These are phyloP conservation scores for Clonostachys rhizophaga DNA, from an alignment of 2,329 filamentous ascomycete genomes.

Conservation along the genomic window DNA sequence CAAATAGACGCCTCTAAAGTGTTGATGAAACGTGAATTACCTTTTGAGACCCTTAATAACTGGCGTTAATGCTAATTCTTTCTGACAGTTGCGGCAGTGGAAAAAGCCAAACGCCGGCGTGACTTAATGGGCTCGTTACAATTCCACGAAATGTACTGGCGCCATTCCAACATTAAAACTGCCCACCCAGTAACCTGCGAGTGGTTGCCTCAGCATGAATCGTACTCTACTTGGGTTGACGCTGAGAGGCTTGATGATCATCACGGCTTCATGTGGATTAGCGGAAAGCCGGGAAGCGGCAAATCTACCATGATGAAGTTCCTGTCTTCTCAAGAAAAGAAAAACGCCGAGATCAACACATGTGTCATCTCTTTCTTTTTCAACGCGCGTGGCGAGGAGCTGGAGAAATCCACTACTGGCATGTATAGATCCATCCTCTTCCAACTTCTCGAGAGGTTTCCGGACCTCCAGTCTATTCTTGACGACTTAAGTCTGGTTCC, in stretches of 20 bases:
- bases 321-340: background rate
- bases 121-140: slow-evolving; percentile 4
- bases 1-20: background rate
- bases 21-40: too few relatives aligned
- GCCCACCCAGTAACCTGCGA: slow-evolving; percentile 9
- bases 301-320: slow-evolving; percentile 7
- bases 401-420: slow-evolving; percentile 38
- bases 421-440: slow-evolving; percentile 43
- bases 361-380: slow-evolving; percentile 42
- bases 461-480: slow-evolving; percentile 25
- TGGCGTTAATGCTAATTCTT: too few relatives aligned
- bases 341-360: slow-evolving; percentile 1
- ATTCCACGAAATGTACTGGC: slow-evolving; percentile 8
- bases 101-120: background rate
- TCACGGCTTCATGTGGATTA: slow-evolving; percentile 4
- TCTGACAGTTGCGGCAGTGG: too few relatives aligned
- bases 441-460: slow-evolving; percentile 26
- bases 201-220: slow-evolving; percentile 6
- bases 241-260: background rate
- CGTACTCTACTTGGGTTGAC: slow-evolving; percentile 7
- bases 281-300: slow-evolving; percentile 2
- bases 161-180: slow-evolving; percentile 2
- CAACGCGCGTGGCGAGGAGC: slow-evolving; percentile 34
- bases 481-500: slow-evolving; percentile 2
- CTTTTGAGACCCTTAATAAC: too few relatives aligned